These are phyloP conservation scores for Setaria viridis DNA, from an alignment of 202 grass and related monocot species.

Conservation along the genomic window DNA sequence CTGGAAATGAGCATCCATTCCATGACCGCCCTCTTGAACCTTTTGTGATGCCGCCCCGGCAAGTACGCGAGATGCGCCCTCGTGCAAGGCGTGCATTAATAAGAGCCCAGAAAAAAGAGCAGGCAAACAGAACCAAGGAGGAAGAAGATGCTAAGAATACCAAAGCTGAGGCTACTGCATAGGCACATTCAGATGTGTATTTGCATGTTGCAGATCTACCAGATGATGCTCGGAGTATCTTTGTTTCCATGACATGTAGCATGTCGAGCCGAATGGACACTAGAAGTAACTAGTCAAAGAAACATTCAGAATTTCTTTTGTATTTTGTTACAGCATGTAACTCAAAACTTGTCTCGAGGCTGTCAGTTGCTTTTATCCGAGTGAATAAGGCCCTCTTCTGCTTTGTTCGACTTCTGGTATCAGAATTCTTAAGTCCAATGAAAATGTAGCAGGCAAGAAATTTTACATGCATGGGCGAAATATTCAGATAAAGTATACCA, in stretches of 20 bases:
- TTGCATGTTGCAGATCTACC: not conserved
- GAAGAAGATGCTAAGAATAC: constrained; percentile 48
- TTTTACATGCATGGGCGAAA: not conserved
- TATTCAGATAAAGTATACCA: not conserved
- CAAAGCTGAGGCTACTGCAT: constrained; percentile 47
- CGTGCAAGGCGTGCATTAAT: constrained; percentile 75
- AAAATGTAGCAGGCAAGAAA: not conserved
- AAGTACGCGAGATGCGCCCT: constrained; percentile 86
- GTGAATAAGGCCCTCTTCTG: constrained; percentile 24
- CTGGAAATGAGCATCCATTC: constrained; percentile 77
- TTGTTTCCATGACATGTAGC: constrained; percentile 28
- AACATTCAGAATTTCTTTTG: not conserved
- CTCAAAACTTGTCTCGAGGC: not conserved
- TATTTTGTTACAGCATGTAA: not conserved
- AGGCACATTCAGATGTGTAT: constrained; percentile 27
- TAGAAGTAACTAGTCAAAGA: not conserved
- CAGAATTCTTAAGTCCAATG: not conserved
- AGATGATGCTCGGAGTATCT: constrained; percentile 1
- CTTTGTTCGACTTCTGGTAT: not conserved
- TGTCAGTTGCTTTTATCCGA: not conserved
- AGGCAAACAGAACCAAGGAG: constrained; percentile 61
- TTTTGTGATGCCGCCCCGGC: constrained; percentile 76
- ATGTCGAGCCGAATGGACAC: not conserved
- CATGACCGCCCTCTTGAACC: constrained; percentile 64
- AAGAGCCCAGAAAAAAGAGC: constrained; percentile 89